Percentiles rank a stretch among this genome's conserved stretches.
These are phyloP conservation scores for Curvularia sp. DNA, from an alignment of 2,329 filamentous ascomycete genomes.

Conservation along the genomic window DNA sequence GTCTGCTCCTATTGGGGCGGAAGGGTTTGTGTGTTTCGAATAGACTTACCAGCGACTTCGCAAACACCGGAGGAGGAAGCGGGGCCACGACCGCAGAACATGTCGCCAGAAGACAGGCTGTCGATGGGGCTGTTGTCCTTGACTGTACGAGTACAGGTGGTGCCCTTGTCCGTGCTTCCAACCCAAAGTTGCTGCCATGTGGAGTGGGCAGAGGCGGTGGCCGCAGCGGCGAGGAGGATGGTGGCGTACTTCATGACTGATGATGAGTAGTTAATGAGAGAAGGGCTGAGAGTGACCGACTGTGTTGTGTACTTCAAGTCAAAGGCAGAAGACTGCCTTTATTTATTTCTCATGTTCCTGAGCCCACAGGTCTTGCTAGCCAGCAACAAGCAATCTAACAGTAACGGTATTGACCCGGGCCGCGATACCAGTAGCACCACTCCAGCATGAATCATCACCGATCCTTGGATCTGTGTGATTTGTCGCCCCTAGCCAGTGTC, in stretches of 20 bases:
- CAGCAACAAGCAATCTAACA: conserved; percentile 21
- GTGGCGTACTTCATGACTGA: conserved; percentile 41
- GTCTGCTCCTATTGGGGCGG: neutral
- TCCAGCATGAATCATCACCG: conserved; percentile 15
- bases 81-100: conserved; percentile 48
- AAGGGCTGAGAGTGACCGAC: neutral
- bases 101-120: conserved; percentile 39
- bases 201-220: conserved; percentile 47
- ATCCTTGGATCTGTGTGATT: conserved; percentile 14
- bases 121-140: conserved; percentile 47
- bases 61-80: conserved; percentile 36
- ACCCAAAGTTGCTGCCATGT: conserved; percentile 51
- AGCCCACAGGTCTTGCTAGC: neutral
- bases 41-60: conserved; percentile 43
- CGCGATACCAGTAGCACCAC: conserved; percentile 14
- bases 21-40: neutral
- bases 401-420: conserved; percentile 19
- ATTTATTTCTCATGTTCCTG: conserved; percentile 19
- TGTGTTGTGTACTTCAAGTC: neutral
- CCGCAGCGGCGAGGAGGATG: conserved; percentile 43
- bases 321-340: conserved; percentile 5
- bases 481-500: conserved; percentile 6
- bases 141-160: conserved; percentile 42
- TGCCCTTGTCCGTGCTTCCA: conserved; percentile 41
- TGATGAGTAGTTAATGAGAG: neutral